Base-by-base conservation (phyloP, 2,329 filamentous ascomycete genomes). In the Pseudocercospora fuligena region DNA sequence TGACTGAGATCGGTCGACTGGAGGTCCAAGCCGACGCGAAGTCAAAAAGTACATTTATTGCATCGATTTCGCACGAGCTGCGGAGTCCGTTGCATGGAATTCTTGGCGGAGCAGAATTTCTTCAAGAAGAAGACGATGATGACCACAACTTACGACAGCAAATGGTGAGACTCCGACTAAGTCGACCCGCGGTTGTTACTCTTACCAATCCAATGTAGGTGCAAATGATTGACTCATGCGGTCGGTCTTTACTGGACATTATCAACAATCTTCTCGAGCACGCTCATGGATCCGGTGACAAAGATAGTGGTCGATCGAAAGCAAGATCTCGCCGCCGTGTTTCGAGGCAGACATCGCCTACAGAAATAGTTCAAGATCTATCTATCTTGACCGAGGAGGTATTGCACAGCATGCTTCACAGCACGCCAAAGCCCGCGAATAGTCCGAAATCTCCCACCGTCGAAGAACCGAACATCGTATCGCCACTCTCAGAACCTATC, bases 61-160 rank as follows among this genome's bases (percentile, higher is more conserved):
- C 81, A 0, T 83, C 81, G 0, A 82, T 86, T 12, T 83, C 80
- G 25, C 85, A 86, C 68, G 85, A 87, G 67, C 75, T 86, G 8
- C 77, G 83, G 3, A 81, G 74, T 40, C 85, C 79, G 21, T 73
- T 81, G 49, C 85, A 82, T 61, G 83, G 81, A 29, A 81, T 82
- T 49, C 75, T 83, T 11, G 84, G 82, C 1, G 83, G 80, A 40
- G 76, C 82, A 1, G 84, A 86, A 68, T 79, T 85, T 11, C 71
- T 86, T 2, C 77, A 80, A 2, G 81, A 83, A 3, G 84, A 81
- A 1, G 71, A 75, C 14, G 60, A 62, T 27, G 77, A 78, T 27
- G 78, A 77, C 49, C 36, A 16, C 11, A 36, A 56, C 11, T 75
- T 80, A 43, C 78, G 85, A 60, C 82, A 82, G 3, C 82, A 79